Evolutionary conservation across 768 basidiomycete genomes (phyloP), one percentile per base, ranked within the genome.

Genomic region (Chalciporus sphaerocephalus): DNA sequence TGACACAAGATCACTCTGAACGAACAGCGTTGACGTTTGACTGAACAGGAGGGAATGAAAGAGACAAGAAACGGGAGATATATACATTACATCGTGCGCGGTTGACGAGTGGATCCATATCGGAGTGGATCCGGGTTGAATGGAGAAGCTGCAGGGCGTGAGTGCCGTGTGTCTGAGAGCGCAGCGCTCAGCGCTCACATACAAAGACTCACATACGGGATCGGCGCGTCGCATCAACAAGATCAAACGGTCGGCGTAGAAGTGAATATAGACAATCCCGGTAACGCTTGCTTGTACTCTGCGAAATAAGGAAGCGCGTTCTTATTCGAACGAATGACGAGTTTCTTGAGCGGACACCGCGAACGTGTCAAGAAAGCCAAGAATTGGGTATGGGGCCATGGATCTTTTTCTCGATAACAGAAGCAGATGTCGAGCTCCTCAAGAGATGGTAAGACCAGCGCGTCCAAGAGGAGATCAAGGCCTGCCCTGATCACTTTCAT

Each of bases 371-470:
- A 7, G 44, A 65, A 55, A 16, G 47, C 52, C 39, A 54, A 25
- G 21, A 65, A 65, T 20, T 57, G 25, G 0, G 38, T 27, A 7
- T 65, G 64, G 1, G 64, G 64, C 64, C 64, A 65, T 3, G 35
- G 21, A 16, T 65, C 54, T 23, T 54, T 55, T 25, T 62, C 65
- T 9, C 58, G 58, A 32, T 53, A 60, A 18, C 60, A 65, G 35
- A 67, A 65, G 20, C 58, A 62, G 6, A 65, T 37, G 17, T 67
- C 64, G 21, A 65, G 51, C 21, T 67, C 65, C 16, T 65, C 60
- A 20, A 65, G 55, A 10, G 52, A 54, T 11, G 64, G 63, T 22
- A 65, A 38, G 0, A 52, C 50, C 23, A 65, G 50, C 1, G 47
- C 47, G 27, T 21, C 25, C 2, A 65, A 57, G 9, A 65, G 32